These are phyloP conservation scores for Ustilago nuda DNA, from an alignment of 1,284 basidiomycete species.

Conservation along the genomic window DNA sequence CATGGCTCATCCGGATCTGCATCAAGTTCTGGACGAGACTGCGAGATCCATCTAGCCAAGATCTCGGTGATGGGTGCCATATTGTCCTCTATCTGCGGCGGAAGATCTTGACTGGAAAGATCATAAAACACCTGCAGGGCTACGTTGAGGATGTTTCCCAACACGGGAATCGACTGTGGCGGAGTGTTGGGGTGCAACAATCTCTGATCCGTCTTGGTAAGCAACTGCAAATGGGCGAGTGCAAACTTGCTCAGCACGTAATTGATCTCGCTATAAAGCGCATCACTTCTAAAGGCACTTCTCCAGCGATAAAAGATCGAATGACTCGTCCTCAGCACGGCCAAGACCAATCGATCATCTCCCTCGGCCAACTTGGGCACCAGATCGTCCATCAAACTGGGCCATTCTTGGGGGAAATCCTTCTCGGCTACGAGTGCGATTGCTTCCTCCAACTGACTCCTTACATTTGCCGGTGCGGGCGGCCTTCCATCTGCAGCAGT, in stretches of 20 bases:
- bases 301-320: slow-evolving; percentile 96
- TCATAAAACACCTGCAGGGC: slow-evolving; percentile 92
- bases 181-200: slow-evolving; percentile 69
- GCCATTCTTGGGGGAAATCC: slow-evolving; percentile 67
- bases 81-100: slow-evolving; percentile 91
- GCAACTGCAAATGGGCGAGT: slow-evolving; percentile 79
- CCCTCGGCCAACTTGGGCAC: slow-evolving; percentile 77
- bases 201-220: slow-evolving; percentile 52
- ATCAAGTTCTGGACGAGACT: slow-evolving; percentile 61
- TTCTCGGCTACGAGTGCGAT: slow-evolving; percentile 61
- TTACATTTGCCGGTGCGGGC: slow-evolving; percentile 55
- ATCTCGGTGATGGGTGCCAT: slow-evolving; percentile 72
- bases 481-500: slow-evolving; percentile 32
- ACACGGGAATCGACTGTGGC: slow-evolving; percentile 67
- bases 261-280: slow-evolving; percentile 91
- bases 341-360: slow-evolving; percentile 88
- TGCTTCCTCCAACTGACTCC: slow-evolving; percentile 62
- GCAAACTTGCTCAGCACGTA: slow-evolving; percentile 87
- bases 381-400: slow-evolving; percentile 60
- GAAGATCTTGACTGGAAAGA: slow-evolving; percentile 92
- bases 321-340: slow-evolving; percentile 91
- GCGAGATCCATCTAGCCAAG: slow-evolving; percentile 57
- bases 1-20: slow-evolving; percentile 82
- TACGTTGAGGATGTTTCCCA: slow-evolving; percentile 72
- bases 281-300: slow-evolving; percentile 86